Base-by-base conservation (phyloP, 805 yeast genomes). In the Cyberlindnera nakhonratchasimensis region DNA sequence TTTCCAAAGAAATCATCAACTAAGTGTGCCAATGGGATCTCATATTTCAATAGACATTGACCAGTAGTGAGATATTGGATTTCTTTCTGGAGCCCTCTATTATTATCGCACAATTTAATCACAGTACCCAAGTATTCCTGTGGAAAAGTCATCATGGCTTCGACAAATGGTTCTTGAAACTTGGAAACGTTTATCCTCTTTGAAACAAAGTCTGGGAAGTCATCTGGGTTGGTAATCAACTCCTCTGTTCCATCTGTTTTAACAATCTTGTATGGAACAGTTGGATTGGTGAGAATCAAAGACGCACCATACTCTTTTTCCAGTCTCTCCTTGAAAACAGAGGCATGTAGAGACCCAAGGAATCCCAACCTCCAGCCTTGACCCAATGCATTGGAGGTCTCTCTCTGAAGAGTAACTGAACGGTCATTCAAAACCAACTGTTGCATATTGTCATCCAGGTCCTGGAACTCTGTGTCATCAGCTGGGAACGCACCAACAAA, bases 301-400 rank as follows among this genome's bases (percentile, higher is more conserved):
- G 87, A 82, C 2, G 96, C 89, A 6, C 98, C 98, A 58, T 93
- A 90, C 61, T 91, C 99, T 49, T 86, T 87, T 53, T 89, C 95
- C 44, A 91, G 69, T 38, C 99, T 70, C 54, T 93, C 97, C 55
- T 85, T 84, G 64, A 91, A 91, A 1, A 91, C 97, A 9, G 95
- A 83, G 1, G 98, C 97, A 67, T 91, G 99, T 25, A 91, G 65
- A 0, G 97, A 87, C 0, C 99, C 99, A 23, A 91, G 66, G 59
- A 91, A 91, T 1, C 99, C 99, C 26, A 91, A 66, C 63, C 98
- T 78, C 99, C 99, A 91, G 26, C 99, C 99, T 57, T 90, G 93
- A 0, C 99, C 99, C 43, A 91, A 69, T 0, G 98, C 98, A 58
- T 82, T 85, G 0, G 97, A 90, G 0, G 96, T 86, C 55, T 91